Evolutionary conservation across 2,329 filamentous ascomycete genomes (phyloP), one percentile per base, ranked within the genome.

Genomic region (Chlorencoelia australis): DNA sequence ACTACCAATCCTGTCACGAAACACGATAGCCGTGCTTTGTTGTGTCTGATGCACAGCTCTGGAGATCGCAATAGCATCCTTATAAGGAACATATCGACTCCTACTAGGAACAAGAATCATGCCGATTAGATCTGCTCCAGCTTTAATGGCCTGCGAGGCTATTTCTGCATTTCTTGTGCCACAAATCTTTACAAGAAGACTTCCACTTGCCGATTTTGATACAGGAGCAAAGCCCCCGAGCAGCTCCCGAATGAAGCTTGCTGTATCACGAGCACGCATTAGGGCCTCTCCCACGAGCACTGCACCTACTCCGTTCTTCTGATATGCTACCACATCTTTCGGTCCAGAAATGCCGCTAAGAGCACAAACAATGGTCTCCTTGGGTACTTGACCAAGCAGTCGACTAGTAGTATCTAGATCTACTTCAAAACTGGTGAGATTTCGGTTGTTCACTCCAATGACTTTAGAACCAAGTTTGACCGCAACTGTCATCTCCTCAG

Each of bases 391-490:
- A 52, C 79, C 80, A 61, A 94, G 84, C 32, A 98, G 65, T 16
- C 89, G 79, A 54, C 82, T 87, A 1, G 89, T 94, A 1, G 89
- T 98, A 43, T 83, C 79, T 45, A 98, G 73, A 58, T 98, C 93
- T 14, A 98, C 91, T 56, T 96, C 88, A 52, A 98, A 98, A 53
- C 81, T 96, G 49, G 89, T 89, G 9, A 98, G 69, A 54, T 98
- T 94, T 37, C 91, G 79, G 65, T 98, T 98, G 64, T 98, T 98
- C 50, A 98, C 91, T 17, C 91, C 91, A 52, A 98, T 94, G 24
- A 86, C 89, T 60, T 88, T 82, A 15, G 91, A 75, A 8, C 89
- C 91, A 15, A 98, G 70, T 39, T 82, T 74, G 30, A 95, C 77
- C 6, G 93, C 91, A 39, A 78, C 79, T 25, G 80, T 71, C 85